Conservation (phyloP, 2,329 filamentous ascomycete species). For the Nannizziopsis arthrosporioides region DNA sequence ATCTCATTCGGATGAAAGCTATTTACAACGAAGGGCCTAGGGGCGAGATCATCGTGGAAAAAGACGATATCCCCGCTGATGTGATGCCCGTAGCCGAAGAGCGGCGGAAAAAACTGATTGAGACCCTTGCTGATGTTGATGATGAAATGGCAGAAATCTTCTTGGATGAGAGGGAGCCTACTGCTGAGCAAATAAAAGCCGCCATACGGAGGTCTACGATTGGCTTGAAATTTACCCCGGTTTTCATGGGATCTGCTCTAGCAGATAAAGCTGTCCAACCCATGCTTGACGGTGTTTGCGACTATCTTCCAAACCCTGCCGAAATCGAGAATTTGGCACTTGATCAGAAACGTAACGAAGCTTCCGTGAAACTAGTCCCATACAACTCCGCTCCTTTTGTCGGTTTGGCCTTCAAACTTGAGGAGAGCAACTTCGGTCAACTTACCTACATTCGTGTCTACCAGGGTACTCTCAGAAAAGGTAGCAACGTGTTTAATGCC, state of each 20-base stretch:
- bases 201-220: conserved; percentile 91
- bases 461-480: conserved; percentile 81
- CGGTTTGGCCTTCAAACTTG: conserved; percentile 93
- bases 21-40: conserved; percentile 81
- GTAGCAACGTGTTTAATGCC: conserved; percentile 83
- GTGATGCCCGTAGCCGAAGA: conserved; percentile 65
- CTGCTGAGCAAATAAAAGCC: conserved; percentile 70
- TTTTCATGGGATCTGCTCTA: conserved; percentile 90
- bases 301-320: conserved; percentile 84
- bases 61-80: conserved; percentile 72
- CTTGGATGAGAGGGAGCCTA: conserved; percentile 74
- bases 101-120: conserved; percentile 74
- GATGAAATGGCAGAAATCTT: conserved; percentile 95
- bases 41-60: conserved; percentile 64
- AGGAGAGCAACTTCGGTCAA: conserved; percentile 97
- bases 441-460: conserved; percentile 98
- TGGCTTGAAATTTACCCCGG: conserved; percentile 76
- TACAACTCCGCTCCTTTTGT: conserved; percentile 79
- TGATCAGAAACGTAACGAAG: conserved; percentile 67
- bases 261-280: conserved; percentile 92
- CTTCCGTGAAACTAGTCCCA: conserved; percentile 66
- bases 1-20: conserved; percentile 82
- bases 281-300: conserved; percentile 91
- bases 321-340: conserved; percentile 84
- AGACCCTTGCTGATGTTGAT: conserved; percentile 92